phyloP scores from a whole-genome alignment of 768 basidiomycete genomes.

The Rhodocollybia butyracea region DNA sequence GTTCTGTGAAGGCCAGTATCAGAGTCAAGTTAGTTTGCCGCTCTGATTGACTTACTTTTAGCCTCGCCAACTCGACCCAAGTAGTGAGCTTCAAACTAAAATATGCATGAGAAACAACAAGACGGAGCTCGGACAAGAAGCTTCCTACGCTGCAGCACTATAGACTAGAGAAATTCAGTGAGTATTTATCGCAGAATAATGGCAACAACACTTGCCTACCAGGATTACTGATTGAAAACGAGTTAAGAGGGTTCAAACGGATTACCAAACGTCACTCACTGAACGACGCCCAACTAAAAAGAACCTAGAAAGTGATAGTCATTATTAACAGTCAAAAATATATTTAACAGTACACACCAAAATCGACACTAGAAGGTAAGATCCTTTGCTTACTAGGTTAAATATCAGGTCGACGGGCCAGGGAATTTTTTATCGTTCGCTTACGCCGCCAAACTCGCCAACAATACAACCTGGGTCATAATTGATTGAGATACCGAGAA shows the following conservation, averaged over 20 bases:
- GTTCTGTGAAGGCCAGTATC: constrained; percentile 5
- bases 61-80: background rate
- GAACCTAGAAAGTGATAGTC: background rate
- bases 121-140: background rate
- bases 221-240: no score
- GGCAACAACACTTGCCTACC: background rate
- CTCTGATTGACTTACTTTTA: background rate
- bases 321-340: no score
- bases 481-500: background rate
- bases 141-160: background rate
- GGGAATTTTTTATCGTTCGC: background rate
- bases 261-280: no score
- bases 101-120: background rate
- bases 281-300: background rate
- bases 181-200: background rate
- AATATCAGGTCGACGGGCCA: no score
- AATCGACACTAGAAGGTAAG: background rate
- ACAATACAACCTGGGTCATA: background rate
- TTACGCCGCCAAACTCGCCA: constrained; percentile 7
- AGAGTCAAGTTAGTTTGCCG: no score
- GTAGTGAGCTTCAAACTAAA: background rate
- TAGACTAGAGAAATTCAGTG: background rate
- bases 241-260: no score
- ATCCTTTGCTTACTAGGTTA: constrained; percentile 10
- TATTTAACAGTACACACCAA: constrained; percentile 2